phyloP scores from a whole-genome alignment of 768 basidiomycete species.

The Sarcomyxa edulis region DNA sequence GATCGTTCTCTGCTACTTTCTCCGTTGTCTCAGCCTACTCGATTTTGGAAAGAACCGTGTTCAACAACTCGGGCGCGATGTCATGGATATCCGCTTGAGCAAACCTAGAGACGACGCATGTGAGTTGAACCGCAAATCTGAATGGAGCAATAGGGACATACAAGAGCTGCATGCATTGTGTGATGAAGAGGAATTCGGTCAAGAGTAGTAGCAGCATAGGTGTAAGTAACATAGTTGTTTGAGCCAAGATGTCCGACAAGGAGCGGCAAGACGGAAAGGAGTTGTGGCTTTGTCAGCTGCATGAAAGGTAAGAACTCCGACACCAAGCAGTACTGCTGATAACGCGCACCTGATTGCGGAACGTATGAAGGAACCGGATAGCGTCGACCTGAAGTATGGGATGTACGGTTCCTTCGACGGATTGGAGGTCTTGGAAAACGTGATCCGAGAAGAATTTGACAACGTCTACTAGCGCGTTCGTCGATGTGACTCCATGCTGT shows the following conservation, averaged over 20 bases:
- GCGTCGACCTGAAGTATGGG: constrained; percentile 95
- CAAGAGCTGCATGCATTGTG: constrained; percentile 69
- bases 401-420: constrained; percentile 61
- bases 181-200: constrained; percentile 92
- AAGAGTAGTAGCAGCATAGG: constrained; percentile 97
- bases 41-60: constrained; percentile 73
- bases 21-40: constrained; percentile 77
- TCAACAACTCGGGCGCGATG: constrained; percentile 67
- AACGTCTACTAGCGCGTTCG: constrained; percentile 87
- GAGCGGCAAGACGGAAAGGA: constrained; percentile 85
- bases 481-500: constrained; percentile 90
- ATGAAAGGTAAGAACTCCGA: background rate
- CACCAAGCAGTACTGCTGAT: constrained; percentile 1
- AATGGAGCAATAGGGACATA: constrained; percentile 38
- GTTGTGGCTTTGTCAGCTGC: constrained; percentile 91
- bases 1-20: constrained; percentile 95
- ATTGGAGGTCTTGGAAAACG: constrained; percentile 81
- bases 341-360: constrained; percentile 81
- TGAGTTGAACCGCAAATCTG: background rate
- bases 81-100: constrained; percentile 83
- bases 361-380: constrained; percentile 90
- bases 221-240: constrained; percentile 86
- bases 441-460: constrained; percentile 94
- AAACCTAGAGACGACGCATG: constrained; percentile 49
- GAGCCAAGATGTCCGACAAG: constrained; percentile 79